phyloP scores from a whole-genome alignment of 2,329 filamentous ascomycete species.

The Epichloe coenophiala region DNA sequence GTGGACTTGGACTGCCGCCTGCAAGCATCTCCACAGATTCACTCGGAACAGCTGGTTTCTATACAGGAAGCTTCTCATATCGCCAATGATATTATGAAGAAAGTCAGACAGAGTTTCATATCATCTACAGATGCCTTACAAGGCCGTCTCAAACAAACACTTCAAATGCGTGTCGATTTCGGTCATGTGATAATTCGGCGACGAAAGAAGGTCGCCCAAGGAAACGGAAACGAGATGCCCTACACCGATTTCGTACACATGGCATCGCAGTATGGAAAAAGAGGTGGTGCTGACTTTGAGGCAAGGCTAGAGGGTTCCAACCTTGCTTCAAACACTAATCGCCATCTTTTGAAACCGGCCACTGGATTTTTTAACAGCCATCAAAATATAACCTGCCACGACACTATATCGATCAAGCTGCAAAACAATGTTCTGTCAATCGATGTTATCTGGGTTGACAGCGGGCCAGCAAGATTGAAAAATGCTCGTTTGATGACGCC shows the following conservation, averaged over 20 bases:
- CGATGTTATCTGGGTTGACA: slow-evolving; percentile 5
- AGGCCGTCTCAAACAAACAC: slow-evolving; percentile 10
- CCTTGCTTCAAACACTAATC: slow-evolving; percentile 3
- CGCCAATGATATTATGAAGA: not conserved
- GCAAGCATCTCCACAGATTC: not conserved
- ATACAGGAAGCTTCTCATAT: not conserved
- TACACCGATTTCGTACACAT: slow-evolving; percentile 13
- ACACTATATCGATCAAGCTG: slow-evolving; percentile 9
- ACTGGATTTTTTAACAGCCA: slow-evolving; percentile 6
- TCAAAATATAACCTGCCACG: slow-evolving; percentile 7
- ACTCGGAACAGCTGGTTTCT: not conserved
- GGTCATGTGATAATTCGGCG: slow-evolving; percentile 15
- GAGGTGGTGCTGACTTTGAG: slow-evolving; percentile 17
- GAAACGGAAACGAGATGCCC: slow-evolving; percentile 10
- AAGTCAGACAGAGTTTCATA: not conserved
- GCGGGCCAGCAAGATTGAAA: slow-evolving; percentile 10
- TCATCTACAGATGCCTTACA: slow-evolving; percentile 13
- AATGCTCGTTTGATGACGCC: slow-evolving; percentile 10
- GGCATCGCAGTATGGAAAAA: slow-evolving; percentile 14
- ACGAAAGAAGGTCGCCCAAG: slow-evolving; percentile 12
- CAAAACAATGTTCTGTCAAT: slow-evolving; percentile 11
- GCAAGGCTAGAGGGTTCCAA: slow-evolving; percentile 6
- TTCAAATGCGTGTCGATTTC: slow-evolving; percentile 21
- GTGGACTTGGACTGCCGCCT: slow-evolving; percentile 15
- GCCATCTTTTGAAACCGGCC: slow-evolving; percentile 3